phyloP scores from a whole-genome alignment of 805 yeast species.

The Lipomyces orientalis region DNA sequence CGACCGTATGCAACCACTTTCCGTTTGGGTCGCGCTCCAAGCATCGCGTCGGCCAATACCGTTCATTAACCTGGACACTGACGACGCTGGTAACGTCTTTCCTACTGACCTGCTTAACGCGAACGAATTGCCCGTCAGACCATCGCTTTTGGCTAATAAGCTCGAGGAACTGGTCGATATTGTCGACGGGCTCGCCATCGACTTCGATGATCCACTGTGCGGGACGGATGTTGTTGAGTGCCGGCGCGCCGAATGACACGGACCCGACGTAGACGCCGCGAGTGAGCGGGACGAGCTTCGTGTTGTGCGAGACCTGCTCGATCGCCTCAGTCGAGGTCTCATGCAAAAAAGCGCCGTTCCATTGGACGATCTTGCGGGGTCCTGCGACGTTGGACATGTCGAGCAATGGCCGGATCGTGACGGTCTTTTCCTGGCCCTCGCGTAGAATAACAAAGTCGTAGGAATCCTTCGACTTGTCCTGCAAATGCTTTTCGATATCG shows the following conservation, averaged over 20 bases:
- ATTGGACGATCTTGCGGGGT: constrained; percentile 23
- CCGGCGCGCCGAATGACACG: constrained; percentile 37
- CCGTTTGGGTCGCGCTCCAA: constrained; percentile 24
- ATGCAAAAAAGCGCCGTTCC: constrained; percentile 38
- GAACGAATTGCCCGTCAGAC: constrained; percentile 33
- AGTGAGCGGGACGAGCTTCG: constrained; percentile 24
- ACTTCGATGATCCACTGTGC: constrained; percentile 86
- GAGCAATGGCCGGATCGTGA: constrained; percentile 18
- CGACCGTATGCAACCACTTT: constrained; percentile 22
- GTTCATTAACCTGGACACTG: constrained; percentile 33
- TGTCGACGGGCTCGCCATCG: constrained; percentile 51
- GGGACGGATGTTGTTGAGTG: constrained; percentile 32
- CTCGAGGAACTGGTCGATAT: constrained; percentile 22
- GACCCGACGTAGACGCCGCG: constrained; percentile 37
- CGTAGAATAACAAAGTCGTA: constrained; percentile 27
- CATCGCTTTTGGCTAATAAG: constrained; percentile 19
- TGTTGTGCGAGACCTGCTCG: constrained; percentile 33
- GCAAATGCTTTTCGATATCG: constrained; percentile 29
- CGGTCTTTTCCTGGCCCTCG: constrained; percentile 21
- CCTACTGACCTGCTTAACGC: constrained; percentile 37
- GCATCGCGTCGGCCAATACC: constrained; percentile 35
- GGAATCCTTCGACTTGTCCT: constrained; percentile 1
- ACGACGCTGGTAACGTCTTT: constrained; percentile 35
- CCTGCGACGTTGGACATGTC: constrained; percentile 10
- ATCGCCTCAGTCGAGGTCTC: constrained; percentile 29